Evolutionary conservation across 2,329 filamentous ascomycete genomes (phyloP), one percentile per base, ranked within the genome.

Genomic region (Mycocentrospora acerina): DNA sequence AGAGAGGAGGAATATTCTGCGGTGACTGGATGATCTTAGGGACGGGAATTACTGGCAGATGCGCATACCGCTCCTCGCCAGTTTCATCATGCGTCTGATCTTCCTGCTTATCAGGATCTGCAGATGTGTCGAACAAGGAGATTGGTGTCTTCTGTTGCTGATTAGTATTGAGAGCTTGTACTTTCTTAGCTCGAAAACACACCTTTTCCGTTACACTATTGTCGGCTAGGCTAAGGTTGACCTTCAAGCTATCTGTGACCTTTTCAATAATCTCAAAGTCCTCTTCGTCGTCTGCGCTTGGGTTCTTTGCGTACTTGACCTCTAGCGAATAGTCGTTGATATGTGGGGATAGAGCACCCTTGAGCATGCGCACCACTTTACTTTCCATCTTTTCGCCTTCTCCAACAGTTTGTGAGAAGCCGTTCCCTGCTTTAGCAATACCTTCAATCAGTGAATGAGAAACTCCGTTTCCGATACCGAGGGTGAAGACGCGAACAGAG

Each of bases 281-380:
- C 11, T 81, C 76, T 2, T 68, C 57, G 8, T 46, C 42, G 0
- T 40, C 40, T 1, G 14, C 15, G 10, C 13, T 44, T 7, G 36
- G 46, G 18, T n/a, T 57, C 3, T 51, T 59, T 7, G 56, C 62
- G 49, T 85, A 87, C 37, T 80, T 77, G 44, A 88, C 67, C 53
- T 85, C 80, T 2, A 88, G 67, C 0, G 71, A 74, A 54, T 83
- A 86, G 55, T 87, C 77, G 12, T 68, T 75, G 29, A 86, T 71
- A 46, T 88, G 83, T 0, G 83, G 82, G 2, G 78, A 80, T 14
- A 89, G 64, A 0, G 83, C 80, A 0, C 79, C 85, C 57, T 86
- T 87, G 40, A 90, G 70, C 85, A 90, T 89, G 2, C 85, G 77
- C 2, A 89, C 74, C 1, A 88, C 75, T 58, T 85, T 86, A 47